phyloP scores from a whole-genome alignment of 306 rosid genomes.

The Luffa acutangula region DNA sequence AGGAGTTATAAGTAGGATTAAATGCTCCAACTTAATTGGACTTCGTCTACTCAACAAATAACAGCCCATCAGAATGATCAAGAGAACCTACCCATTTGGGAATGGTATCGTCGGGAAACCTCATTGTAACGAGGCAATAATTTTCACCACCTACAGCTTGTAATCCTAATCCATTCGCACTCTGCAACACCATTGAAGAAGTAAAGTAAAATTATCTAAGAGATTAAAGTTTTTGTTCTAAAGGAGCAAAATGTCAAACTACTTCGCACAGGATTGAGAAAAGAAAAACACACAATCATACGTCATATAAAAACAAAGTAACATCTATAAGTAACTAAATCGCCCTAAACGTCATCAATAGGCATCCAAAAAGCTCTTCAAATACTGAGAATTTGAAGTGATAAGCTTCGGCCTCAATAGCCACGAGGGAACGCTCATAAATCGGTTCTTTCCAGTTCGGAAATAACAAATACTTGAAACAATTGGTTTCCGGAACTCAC shows the following conservation, averaged over 20 bases:
- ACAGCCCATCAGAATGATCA: not conserved
- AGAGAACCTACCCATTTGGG: slow-evolving; percentile 79
- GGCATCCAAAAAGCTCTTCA: not conserved
- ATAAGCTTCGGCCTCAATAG: not conserved
- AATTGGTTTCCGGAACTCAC: slow-evolving; percentile 32
- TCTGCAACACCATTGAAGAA: slow-evolving; percentile 35
- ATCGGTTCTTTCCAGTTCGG: not conserved
- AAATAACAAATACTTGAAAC: not conserved
- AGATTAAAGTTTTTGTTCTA: not conserved
- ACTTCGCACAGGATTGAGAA: not conserved
- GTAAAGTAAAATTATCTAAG: not conserved
- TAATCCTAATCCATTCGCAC: slow-evolving; percentile 82
- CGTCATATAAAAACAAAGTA: not conserved
- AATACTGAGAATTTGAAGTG: not conserved
- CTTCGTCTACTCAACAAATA: slow-evolving; percentile 3
- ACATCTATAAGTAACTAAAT: not conserved
- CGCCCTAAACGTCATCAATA: not conserved
- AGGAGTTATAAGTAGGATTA: not conserved
- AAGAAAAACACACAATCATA: not conserved
- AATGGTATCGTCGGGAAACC: slow-evolving; percentile 65
- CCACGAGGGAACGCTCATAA: not conserved
- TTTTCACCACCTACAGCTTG: slow-evolving; percentile 40
- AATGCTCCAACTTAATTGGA: not conserved
- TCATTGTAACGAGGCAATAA: slow-evolving; percentile 59
- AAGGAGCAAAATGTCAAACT: not conserved